Conservation (phyloP, 2,329 filamentous ascomycete genomes). For the Parascedosporium putredinis region DNA sequence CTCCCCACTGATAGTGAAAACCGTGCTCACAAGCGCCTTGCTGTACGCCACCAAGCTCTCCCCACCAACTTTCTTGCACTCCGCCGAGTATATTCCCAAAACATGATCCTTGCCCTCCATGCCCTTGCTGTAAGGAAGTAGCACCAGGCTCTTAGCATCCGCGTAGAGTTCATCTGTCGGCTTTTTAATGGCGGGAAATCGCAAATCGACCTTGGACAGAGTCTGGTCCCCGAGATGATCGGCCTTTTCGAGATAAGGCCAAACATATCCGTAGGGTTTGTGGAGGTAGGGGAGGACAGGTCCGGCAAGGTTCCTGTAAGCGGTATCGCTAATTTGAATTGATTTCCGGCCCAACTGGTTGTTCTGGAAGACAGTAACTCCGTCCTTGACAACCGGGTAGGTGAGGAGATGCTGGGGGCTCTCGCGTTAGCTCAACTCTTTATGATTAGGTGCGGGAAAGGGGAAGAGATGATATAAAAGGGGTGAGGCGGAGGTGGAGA, state of each 20-base stretch:
- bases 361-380: conserved; percentile 66
- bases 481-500: too few relatives aligned
- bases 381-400: conserved; percentile 75
- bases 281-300: conserved; percentile 70
- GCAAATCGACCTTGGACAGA: conserved; percentile 58
- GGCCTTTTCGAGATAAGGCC: conserved; percentile 74
- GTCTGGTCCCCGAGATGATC: conserved; percentile 67
- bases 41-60: conserved; percentile 55
- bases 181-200: conserved; percentile 65
- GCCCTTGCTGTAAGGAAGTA: conserved; percentile 53
- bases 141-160: conserved; percentile 50
- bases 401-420: conserved; percentile 65
- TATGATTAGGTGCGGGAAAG: too few relatives aligned
- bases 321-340: conserved; percentile 61
- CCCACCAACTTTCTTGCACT: conserved; percentile 54
- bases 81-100: conserved; percentile 42
- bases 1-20: conserved; percentile 56
- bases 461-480: too few relatives aligned
- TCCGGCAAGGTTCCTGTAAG: conserved; percentile 66
- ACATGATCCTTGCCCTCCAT: conserved; percentile 53
- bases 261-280: conserved; percentile 71
- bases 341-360: conserved; percentile 80
- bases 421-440: conserved; percentile 7
- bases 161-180: conserved; percentile 60
- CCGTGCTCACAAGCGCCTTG: conserved; percentile 60